phyloP scores from a whole-genome alignment of 2,329 filamentous ascomycete species.

The Xylariales sp. region DNA sequence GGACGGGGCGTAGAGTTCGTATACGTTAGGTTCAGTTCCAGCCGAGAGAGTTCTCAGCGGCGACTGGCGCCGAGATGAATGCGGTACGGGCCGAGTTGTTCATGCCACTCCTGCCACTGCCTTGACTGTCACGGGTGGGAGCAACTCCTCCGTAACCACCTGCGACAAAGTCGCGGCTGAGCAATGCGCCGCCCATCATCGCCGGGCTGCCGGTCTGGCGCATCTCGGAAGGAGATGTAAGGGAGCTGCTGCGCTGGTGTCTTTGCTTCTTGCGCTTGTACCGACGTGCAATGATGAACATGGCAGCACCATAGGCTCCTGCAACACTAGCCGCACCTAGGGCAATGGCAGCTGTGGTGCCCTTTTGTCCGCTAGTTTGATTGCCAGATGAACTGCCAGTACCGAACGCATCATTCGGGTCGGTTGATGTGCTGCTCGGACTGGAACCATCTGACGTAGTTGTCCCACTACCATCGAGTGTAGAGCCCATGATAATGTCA shows the following conservation, averaged over 20 bases:
- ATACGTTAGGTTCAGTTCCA: constrained; percentile 67
- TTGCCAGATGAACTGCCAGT: constrained; percentile 31
- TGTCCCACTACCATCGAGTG: constrained; percentile 35
- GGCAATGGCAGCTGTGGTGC: constrained; percentile 65
- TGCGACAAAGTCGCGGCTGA: constrained; percentile 49
- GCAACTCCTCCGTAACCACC: constrained; percentile 45
- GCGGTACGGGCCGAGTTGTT: constrained; percentile 52
- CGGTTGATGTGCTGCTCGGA: constrained; percentile 22
- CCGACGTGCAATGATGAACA: constrained; percentile 87
- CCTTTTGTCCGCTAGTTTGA: constrained; percentile 53
- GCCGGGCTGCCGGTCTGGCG: constrained; percentile 50
- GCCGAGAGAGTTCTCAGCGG: constrained; percentile 89
- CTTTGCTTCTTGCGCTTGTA: constrained; percentile 82
- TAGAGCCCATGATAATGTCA: constrained; percentile 51
- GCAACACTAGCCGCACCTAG: constrained; percentile 74
- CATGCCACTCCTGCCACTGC: constrained; percentile 57
- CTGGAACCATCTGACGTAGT: constrained; percentile 33
- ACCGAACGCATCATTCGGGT: constrained; percentile 37
- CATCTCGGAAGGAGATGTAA: constrained; percentile 55
- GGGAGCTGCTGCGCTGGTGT: constrained; percentile 72
- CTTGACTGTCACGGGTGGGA: constrained; percentile 51
- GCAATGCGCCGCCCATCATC: constrained; percentile 66
- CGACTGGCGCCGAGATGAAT: constrained; percentile 83
- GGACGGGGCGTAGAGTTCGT: constrained; percentile 28
- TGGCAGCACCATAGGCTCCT: constrained; percentile 84